Evolutionary conservation across 306 rosid genomes (phyloP).

Genomic region (Luffa aegyptiaca): DNA sequence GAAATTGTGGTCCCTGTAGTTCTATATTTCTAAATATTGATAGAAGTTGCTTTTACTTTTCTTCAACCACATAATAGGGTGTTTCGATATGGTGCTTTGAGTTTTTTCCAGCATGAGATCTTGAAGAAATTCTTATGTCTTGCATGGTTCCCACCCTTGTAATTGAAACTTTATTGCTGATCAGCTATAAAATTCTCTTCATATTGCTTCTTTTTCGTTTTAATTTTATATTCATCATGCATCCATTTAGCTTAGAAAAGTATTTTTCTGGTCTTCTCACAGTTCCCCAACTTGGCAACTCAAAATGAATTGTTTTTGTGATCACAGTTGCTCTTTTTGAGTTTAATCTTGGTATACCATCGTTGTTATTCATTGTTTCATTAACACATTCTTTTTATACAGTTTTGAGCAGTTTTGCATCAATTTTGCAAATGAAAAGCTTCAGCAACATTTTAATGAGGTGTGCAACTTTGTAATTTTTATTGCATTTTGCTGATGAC

Average conservation of each 20-base stretch:
- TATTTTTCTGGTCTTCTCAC: neutral
- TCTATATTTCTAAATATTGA: neutral
- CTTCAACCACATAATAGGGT: neutral
- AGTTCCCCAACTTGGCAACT: neutral
- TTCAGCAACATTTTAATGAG: slow-evolving; percentile 99
- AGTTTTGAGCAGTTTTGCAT: slow-evolving; percentile 99
- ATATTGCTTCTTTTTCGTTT: neutral
- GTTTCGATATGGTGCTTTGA: neutral
- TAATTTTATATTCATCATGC: neutral
- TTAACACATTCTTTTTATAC: slow-evolving; percentile 18
- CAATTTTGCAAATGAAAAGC: slow-evolving; percentile 98
- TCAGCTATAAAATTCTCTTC: neutral
- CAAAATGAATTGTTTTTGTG: neutral
- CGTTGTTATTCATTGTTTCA: neutral
- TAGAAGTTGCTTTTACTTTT: neutral
- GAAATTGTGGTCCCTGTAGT: neutral
- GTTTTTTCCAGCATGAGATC: neutral
- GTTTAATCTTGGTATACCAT: neutral
- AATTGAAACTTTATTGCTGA: neutral
- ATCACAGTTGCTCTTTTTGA: neutral
- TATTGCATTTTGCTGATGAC: neutral
- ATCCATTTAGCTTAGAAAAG: neutral
- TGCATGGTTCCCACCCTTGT: neutral
- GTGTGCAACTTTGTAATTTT: slow-evolving; percentile 24
- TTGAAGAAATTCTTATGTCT: neutral